Evolutionary conservation across 2,329 filamentous ascomycete genomes (phyloP).

Genomic region (Trichoderma sp.): DNA sequence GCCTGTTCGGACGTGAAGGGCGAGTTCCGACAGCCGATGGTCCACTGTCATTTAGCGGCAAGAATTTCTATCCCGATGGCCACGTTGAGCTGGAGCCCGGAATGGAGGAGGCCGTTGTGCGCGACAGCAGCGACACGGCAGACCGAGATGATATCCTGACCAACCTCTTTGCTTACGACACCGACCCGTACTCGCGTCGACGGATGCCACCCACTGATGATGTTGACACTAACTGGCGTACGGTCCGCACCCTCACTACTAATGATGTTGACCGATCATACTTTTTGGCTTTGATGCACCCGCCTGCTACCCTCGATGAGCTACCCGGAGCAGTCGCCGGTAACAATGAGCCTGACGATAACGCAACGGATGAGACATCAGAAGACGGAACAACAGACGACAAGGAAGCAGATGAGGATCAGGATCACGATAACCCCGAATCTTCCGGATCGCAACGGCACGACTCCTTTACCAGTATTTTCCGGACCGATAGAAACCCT

Average conservation of each 20-base stretch:
- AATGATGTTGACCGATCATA: conserved; percentile 39
- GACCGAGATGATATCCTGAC: conserved; percentile 60
- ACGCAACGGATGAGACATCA: conserved; percentile 25
- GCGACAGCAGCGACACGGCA: conserved; percentile 58
- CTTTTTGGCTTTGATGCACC: conserved; percentile 44
- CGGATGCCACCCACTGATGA: conserved; percentile 32
- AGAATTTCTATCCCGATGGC: conserved; percentile 59
- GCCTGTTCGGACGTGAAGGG: conserved; percentile 69
- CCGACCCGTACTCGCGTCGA: conserved; percentile 30
- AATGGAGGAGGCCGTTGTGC: conserved; percentile 53
- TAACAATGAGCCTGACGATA: conserved; percentile 28
- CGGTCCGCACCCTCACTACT: conserved; percentile 31
- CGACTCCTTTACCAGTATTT: conserved; percentile 15
- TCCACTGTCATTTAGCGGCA: conserved; percentile 59
- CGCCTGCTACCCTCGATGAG: conserved; percentile 44
- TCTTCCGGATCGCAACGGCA: not conserved
- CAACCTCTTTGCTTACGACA: conserved; percentile 46
- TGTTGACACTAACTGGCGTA: conserved; percentile 37
- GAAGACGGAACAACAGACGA: conserved; percentile 27
- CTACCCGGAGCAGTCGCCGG: conserved; percentile 40
- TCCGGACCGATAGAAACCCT: conserved; percentile 25
- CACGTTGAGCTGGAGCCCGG: conserved; percentile 63
- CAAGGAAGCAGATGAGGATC: conserved; percentile 25
- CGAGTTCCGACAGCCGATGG: conserved; percentile 62
- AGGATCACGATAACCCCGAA: conserved; percentile 22